A percentile compares a stretch with the other conserved stretches of the same genome.
These are phyloP conservation scores for Erysimum cheiranthoides DNA, from an alignment of 345 rosid species.

Conservation along the genomic window DNA sequence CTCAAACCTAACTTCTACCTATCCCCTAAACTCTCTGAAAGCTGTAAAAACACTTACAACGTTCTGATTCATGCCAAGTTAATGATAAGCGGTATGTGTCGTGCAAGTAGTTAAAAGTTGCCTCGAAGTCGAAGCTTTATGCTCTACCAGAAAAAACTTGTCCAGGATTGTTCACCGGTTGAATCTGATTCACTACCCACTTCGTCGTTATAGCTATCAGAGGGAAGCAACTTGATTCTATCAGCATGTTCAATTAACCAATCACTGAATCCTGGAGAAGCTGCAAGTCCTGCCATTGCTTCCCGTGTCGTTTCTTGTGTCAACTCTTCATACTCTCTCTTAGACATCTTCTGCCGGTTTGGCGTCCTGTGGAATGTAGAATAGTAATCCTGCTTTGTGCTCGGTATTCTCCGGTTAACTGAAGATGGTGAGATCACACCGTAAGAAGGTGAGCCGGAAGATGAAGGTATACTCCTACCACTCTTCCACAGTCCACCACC, in stretches of 20 bases:
- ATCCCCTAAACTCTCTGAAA: slow-evolving; percentile 12
- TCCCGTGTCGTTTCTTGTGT: slow-evolving; percentile 67
- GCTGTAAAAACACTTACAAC: slow-evolving; percentile 5
- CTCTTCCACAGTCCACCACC: slow-evolving; percentile 57
- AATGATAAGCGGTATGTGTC: not conserved
- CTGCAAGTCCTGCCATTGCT: slow-evolving; percentile 68
- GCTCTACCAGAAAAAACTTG: slow-evolving; percentile 32
- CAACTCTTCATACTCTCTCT: slow-evolving; percentile 81
- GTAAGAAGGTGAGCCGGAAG: slow-evolving; percentile 67
- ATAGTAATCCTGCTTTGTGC: slow-evolving; percentile 53
- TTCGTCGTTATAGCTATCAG: slow-evolving; percentile 63
- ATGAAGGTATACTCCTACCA: slow-evolving; percentile 52
- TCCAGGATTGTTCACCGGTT: slow-evolving; percentile 50
- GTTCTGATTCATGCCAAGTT: not conserved
- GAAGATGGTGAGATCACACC: slow-evolving; percentile 53
- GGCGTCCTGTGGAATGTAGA: slow-evolving; percentile 75
- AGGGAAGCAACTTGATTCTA: slow-evolving; percentile 63
- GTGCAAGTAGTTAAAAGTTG: slow-evolving; percentile 12
- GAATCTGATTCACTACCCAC: slow-evolving; percentile 71
- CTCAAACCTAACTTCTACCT: slow-evolving; percentile 7
- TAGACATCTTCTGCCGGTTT: slow-evolving; percentile 59
- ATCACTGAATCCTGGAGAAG: slow-evolving; percentile 73
- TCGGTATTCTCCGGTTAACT: slow-evolving; percentile 19
- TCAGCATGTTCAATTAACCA: slow-evolving; percentile 82
- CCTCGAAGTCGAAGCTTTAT: not conserved